These are phyloP conservation scores for Neopestalotiopsis sp. DNA, from an alignment of 2,329 filamentous ascomycete genomes.

Conservation along the genomic window DNA sequence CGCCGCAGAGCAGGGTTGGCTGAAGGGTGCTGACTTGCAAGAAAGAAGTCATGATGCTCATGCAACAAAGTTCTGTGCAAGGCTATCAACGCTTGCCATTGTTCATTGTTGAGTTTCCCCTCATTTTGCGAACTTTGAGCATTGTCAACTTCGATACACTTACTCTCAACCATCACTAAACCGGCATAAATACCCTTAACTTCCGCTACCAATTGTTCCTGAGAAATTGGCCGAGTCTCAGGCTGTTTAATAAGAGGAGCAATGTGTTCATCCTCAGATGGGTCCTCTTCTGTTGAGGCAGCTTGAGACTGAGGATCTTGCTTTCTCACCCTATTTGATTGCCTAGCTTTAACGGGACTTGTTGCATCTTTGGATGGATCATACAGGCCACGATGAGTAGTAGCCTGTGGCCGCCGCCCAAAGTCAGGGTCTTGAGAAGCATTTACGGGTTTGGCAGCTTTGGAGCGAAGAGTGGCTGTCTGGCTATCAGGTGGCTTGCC, in stretches of 20 bases:
- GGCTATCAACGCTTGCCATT: slow-evolving; percentile 85
- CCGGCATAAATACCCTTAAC: slow-evolving; percentile 86
- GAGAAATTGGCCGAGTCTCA: slow-evolving; percentile 65
- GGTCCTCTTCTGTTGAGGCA: neutral
- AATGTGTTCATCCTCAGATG: slow-evolving; percentile 6
- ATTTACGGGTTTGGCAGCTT: neutral
- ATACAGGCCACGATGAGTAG: neutral
- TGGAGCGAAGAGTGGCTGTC: neutral
- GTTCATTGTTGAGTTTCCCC: slow-evolving; percentile 62
- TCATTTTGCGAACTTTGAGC: slow-evolving; percentile 54
- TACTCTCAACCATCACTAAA: slow-evolving; percentile 83
- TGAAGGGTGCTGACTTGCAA: slow-evolving; percentile 85
- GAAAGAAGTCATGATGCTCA: slow-evolving; percentile 85
- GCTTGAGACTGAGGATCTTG: neutral
- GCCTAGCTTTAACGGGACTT: neutral
- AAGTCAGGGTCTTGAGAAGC: neutral
- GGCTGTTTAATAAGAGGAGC: slow-evolving; percentile 33
- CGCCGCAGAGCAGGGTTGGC: slow-evolving; percentile 71
- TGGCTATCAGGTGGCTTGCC: neutral
- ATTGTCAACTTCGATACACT: slow-evolving; percentile 84
- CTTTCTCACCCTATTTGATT: neutral
- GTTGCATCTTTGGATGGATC: neutral
- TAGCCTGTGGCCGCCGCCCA: neutral
- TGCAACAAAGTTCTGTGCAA: slow-evolving; percentile 81
- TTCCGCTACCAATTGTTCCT: slow-evolving; percentile 80